A percentile compares a stretch with the other conserved stretches of the same genome.
Evolutionary conservation across 495 filamentous ascomycete species (phyloP).

Genomic region (Neurospora intermedia): DNA sequence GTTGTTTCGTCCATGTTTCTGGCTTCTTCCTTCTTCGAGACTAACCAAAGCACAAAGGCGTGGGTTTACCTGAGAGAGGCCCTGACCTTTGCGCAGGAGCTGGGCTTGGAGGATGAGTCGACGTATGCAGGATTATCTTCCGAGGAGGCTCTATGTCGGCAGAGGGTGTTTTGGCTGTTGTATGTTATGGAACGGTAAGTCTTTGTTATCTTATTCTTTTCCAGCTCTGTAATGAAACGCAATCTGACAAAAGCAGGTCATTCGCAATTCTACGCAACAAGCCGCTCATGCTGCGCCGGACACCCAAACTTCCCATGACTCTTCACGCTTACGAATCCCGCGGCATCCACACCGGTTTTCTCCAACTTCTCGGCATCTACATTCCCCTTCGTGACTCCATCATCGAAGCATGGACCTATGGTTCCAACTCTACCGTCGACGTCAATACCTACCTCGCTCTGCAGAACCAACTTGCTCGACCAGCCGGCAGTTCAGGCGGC

Average conservation of each 20-base stretch:
- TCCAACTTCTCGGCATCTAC: slow-evolving; percentile 43
- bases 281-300: slow-evolving; percentile 42
- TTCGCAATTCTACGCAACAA: slow-evolving; percentile 41
- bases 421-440: slow-evolving; percentile 18
- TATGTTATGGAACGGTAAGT: slow-evolving; percentile 49
- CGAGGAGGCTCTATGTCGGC: slow-evolving; percentile 40
- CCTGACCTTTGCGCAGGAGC: slow-evolving; percentile 45
- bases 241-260: slow-evolving; percentile 4
- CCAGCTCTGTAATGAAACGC: not conserved
- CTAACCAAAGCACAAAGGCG: slow-evolving; percentile 24
- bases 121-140: slow-evolving; percentile 34
- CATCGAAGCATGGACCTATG: slow-evolving; percentile 27
- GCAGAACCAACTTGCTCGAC: slow-evolving; percentile 27
- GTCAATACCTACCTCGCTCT: slow-evolving; percentile 34
- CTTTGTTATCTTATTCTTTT: not conserved
- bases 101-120: slow-evolving; percentile 49
- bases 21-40: slow-evolving; percentile 25
- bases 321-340: slow-evolving; percentile 36
- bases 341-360: slow-evolving; percentile 41
- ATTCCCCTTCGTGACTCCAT: slow-evolving; percentile 24
- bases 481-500: slow-evolving; percentile 13
- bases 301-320: slow-evolving; percentile 31
- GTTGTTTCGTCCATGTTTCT: slow-evolving; percentile 27
- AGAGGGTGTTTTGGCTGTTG: slow-evolving; percentile 53
- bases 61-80: slow-evolving; percentile 58